phyloP scores from a whole-genome alignment of 2,329 filamentous ascomycete genomes.

The Epichloe sylvatica region DNA sequence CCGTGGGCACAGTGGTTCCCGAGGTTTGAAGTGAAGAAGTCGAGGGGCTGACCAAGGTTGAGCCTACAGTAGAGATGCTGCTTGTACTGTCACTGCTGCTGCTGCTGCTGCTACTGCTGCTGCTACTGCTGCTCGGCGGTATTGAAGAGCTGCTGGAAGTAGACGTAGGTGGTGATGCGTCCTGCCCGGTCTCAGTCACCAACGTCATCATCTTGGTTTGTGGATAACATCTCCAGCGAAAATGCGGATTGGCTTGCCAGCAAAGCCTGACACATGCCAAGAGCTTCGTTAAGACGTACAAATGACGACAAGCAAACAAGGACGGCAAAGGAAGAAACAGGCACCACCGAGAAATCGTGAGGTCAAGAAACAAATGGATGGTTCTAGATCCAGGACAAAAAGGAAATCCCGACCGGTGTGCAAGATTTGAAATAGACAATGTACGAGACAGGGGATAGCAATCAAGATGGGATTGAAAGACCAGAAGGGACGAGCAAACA shows the following conservation, averaged over 20 bases:
- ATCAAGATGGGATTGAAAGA: not conserved
- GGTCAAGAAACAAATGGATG: no score
- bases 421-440: not conserved
- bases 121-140: constrained; percentile 8
- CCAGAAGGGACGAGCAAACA: not conserved
- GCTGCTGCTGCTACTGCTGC: constrained; percentile 1
- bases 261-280: constrained; percentile 7
- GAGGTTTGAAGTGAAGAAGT: not conserved
- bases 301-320: constrained; percentile 2
- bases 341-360: no score
- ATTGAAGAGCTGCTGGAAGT: constrained; percentile 12
- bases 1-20: not conserved
- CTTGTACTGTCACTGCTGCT: constrained; percentile 9
- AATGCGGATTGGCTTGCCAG: constrained; percentile 7
- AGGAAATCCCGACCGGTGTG: no score
- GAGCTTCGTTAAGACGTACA: not conserved
- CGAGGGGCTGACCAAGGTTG: constrained; percentile 7
- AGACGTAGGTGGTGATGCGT: constrained; percentile 13
- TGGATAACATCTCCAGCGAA: not conserved
- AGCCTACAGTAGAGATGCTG: constrained; percentile 25
- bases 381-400: no score
- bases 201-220: constrained; percentile 17
- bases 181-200: constrained; percentile 24
- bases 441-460: not conserved
- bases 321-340: not conserved